phyloP scores from a whole-genome alignment of 345 rosid genomes.

The Cardamine occulta region DNA sequence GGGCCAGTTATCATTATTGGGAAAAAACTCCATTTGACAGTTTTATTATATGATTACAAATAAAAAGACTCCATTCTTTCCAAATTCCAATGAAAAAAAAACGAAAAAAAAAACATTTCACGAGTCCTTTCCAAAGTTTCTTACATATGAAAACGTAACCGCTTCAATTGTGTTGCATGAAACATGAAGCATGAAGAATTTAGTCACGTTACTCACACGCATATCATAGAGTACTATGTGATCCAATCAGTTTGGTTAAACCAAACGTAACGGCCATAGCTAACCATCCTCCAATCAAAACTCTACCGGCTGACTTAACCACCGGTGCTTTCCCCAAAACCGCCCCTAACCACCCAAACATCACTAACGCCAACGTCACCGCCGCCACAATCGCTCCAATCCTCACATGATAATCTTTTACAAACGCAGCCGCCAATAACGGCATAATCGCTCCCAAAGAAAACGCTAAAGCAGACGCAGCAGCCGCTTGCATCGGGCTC shows the following conservation, averaged over 20 bases:
- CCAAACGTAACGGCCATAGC: slow-evolving; percentile 92
- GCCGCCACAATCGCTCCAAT: slow-evolving; percentile 61
- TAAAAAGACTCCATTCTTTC: neutral
- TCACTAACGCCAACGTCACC: slow-evolving; percentile 59
- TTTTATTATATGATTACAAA: neutral
- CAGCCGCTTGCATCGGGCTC: slow-evolving; percentile 80
- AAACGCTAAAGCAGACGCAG: slow-evolving; percentile 85
- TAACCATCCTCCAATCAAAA: slow-evolving; percentile 84
- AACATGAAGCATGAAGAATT: slow-evolving; percentile 30
- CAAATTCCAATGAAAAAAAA: slow-evolving; percentile 10
- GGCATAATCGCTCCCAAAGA: slow-evolving; percentile 84
- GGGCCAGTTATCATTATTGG: neutral
- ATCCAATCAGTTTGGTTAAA: slow-evolving; percentile 71
- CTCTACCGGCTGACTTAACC: slow-evolving; percentile 60
- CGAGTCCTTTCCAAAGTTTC: slow-evolving; percentile 17
- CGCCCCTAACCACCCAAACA: slow-evolving; percentile 83
- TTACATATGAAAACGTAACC: slow-evolving; percentile 35
- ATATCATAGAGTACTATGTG: slow-evolving; percentile 53
- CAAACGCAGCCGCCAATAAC: slow-evolving; percentile 73
- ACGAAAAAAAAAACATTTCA: slow-evolving; percentile 22
- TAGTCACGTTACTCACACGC: slow-evolving; percentile 25
- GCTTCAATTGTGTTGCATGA: slow-evolving; percentile 30
- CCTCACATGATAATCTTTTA: slow-evolving; percentile 60
- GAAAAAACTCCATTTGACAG: slow-evolving; percentile 12
- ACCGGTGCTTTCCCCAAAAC: slow-evolving; percentile 72